Base-by-base conservation (phyloP, 768 basidiomycete species). In the Calocybe gangraenosa region DNA sequence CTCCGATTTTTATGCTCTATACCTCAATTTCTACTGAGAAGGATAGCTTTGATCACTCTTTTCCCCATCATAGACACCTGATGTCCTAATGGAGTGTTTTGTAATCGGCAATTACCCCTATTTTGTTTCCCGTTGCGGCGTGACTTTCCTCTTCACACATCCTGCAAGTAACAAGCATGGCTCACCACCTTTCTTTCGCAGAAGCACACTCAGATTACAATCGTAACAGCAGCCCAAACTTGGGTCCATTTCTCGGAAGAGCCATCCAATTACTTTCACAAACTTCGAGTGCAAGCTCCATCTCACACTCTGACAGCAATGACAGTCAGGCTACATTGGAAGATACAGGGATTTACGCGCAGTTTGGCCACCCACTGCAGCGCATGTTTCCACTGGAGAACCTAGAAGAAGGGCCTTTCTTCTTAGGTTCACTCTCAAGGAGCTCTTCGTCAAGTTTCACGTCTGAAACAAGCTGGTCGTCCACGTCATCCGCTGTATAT, bases 281-380 rank as follows among this genome's bases (percentile, higher is more conserved):
- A 28, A 28, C 25, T 28, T 28, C 25, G 25, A 11, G 25, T 5
- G 44, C 45, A 6, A 43, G 22, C 25, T 46, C 50, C 11, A 54
- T 46, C 38, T 58, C 62, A 23, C 56, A 59, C 15, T 44, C 50
- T 7, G 56, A 60, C 10, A 54, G 49, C 39, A 52, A 44, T 19
- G 56, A 54, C 7, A 65, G 63, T 25, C 62, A 67, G 36, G 55
- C 61, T 0, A 67, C 68, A 8, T 57, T 66, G 14, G 65, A 67
- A 17, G 61, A 67, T 32, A 34, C 31, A 4, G 63, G 58, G 11
- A 33, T 51, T 3, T 39, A 43, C 18, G 36, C 44, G 1, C 47
- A 46, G 23, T 64, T 68, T 51, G 67, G 67, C 18, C 57, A 65
- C 44, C 65, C 65, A 9, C 50, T 69, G 10, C 55, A 66, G 39